Evolutionary conservation across 2,329 filamentous ascomycete species (phyloP), one percentile per base, ranked within the genome.

Genomic region (Colletotrichum lentis): DNA sequence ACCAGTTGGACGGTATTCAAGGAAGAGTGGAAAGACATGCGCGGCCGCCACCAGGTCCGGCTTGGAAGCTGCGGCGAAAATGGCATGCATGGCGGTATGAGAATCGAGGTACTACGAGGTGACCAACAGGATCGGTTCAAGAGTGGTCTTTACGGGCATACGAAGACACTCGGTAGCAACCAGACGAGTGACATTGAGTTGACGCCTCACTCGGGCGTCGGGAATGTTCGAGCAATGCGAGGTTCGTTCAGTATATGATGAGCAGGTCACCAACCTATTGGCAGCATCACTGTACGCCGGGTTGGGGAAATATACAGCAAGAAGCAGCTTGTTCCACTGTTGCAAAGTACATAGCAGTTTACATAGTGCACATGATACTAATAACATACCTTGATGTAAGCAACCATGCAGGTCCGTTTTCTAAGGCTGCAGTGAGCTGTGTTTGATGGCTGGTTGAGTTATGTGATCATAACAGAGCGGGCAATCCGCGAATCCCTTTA

Each of bases 1-100:
- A 91, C 91, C 1, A 92, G 84, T 71, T 84, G 81, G 80, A 56
- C 24, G 0, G 71, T 78, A 49, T 79, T 83, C 62, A 81, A 78
- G 54, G 79, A 77, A 68, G 79, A 70, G 70, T 79, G 63, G 54
- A 53, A 20, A 6, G 49, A 62, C 2, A 37, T 69, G 47, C 31
- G 64, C n/a, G 20, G 61, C 35, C 50, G 62, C 11, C 43, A 44
- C 1, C 54, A 49, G n/a, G 37, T 50, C 1, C 64, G 68, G 12
- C 61, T 71, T 22, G 64, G 49, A 4, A 70, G 68, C 24, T 49
- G 52, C 5, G 65, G 41, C 14, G 41, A 58, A n/a, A 46, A 60
- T 6, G 49, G 63, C 20, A 43, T 53, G 8, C 27, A 67, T 5
- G 67, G 57, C 7, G 39, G 62, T n/a, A 43, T 12, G 2, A 54